These are phyloP conservation scores for Lactuca sativa DNA, from an alignment of 129 eudicot genomes.

Conservation along the genomic window DNA sequence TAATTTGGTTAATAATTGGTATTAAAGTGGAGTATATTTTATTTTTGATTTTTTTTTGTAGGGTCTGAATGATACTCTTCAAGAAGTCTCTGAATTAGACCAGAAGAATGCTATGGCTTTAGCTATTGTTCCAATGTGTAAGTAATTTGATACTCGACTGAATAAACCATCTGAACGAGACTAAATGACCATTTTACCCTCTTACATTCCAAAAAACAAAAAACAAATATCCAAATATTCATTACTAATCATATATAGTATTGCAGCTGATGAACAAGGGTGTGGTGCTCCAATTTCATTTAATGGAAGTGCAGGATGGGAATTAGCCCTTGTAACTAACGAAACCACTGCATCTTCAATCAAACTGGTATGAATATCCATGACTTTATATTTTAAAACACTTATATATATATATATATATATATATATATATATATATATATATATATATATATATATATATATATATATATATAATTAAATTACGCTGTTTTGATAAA, in stretches of 20 bases:
- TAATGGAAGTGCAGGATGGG: slow-evolving; percentile 84
- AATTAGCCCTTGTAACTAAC: slow-evolving; percentile 77
- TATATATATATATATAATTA: too few species aligned
- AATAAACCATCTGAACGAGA: too few species aligned
- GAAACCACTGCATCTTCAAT: slow-evolving; percentile 52
- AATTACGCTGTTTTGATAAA: neutral
- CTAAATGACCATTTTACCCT: too few species aligned
- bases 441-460: too few species aligned
- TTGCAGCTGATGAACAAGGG: slow-evolving; percentile 47
- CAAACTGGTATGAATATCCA: slow-evolving; percentile 55
- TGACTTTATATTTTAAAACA: neutral
- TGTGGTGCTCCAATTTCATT: slow-evolving; percentile 43
- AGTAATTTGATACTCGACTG: slow-evolving; percentile 14
- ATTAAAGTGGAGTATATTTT: neutral
- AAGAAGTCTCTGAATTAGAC: slow-evolving; percentile 60
- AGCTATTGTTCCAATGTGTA: slow-evolving; percentile 77
- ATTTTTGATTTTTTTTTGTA: slow-evolving; percentile 16
- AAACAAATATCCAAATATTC: too few species aligned
- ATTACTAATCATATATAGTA: neutral
- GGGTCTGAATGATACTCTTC: slow-evolving; percentile 72
- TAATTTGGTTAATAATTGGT: slow-evolving; percentile 18
- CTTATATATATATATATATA: too few species aligned
- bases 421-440: too few species aligned
- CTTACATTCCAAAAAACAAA: too few species aligned
- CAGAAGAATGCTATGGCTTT: slow-evolving; percentile 70